phyloP scores from a whole-genome alignment of 805 yeast genomes.

The Yarrowia sp. region DNA sequence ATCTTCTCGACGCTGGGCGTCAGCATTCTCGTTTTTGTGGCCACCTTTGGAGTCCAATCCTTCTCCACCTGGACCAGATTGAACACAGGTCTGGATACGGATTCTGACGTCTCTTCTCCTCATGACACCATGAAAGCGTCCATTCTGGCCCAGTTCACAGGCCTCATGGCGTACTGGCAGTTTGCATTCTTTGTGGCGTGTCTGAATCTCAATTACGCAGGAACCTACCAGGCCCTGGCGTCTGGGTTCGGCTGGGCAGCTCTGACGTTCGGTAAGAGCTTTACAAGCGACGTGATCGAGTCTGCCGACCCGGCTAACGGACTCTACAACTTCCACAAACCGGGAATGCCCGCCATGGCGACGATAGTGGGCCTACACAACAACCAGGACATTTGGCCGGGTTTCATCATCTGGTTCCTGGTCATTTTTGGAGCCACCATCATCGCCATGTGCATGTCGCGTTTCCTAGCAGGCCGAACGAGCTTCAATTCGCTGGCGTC shows the following conservation, averaged over 20 bases:
- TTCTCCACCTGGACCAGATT: constrained; percentile 5
- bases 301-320: constrained; percentile 38
- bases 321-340: constrained; percentile 41
- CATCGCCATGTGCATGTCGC: constrained; percentile 41
- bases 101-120: not conserved
- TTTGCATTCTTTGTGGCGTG: constrained; percentile 63
- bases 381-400: constrained; percentile 49
- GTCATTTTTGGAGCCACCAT: constrained; percentile 45
- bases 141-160: constrained; percentile 54
- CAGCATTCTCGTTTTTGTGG: constrained; percentile 46
- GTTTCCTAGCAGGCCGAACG: not conserved
- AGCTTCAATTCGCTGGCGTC: not conserved
- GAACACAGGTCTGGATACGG: not conserved
- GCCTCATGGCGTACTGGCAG: constrained; percentile 58
- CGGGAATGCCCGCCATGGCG: constrained; percentile 44
- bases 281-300: constrained; percentile 40
- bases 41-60: constrained; percentile 4
- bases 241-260: constrained; percentile 63
- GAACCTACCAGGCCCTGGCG: constrained; percentile 64
- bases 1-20: constrained; percentile 54
- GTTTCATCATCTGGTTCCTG: constrained; percentile 49
- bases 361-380: constrained; percentile 43
- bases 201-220: constrained; percentile 64
- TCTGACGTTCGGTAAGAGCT: constrained; percentile 51
- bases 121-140: constrained; percentile 4